Base-by-base conservation (phyloP, 106 monocot species). In the Chionographis japonica region DNA sequence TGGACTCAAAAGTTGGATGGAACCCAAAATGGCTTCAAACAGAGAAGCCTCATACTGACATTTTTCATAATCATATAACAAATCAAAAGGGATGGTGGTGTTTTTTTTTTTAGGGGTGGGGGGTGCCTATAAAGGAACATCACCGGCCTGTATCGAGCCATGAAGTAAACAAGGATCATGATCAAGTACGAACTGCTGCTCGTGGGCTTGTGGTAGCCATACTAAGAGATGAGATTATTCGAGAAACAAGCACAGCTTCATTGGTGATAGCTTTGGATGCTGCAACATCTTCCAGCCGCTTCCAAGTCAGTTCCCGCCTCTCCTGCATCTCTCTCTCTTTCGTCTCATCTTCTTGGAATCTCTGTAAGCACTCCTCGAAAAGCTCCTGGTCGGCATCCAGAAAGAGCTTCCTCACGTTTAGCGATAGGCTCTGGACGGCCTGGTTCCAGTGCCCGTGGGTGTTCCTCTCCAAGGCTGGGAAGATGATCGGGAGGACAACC, bases 391-490 rank as follows among this genome's bases (percentile, higher is more conserved):
- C 74, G 60, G 53, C 56, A 8, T 79, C 79, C 40, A 69, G n/a
- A 19, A 79, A 74, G 18, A 74, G 61, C 69, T 74, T 79, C 52
- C 79, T 52, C 15, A 79, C 68, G 20, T 79, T 79, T 7, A 50
- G 54, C 2, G 79, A 69, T 27, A 79, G 50, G 62, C 79, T 74
- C 20, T 79, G 79, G n/a, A 79, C 79, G 2, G 79, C 79, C 54
- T 60, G 68, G 61, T 79, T 79, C 79, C 79, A 79, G 56, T 79
- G 79, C 43, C 67, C 42, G 16, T 43, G 50, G 6, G 74, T 69
- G 40, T 74, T 79, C 61, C 59, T 74, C 56, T 79, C 79, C 69
- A 79, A 56, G 4, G 54, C 54, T 10, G 68, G 68, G 39, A 68
- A 56, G 38, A 68, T 55, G 18, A 55, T 68, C 13, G 79, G 79